Evolutionary conservation across 371 early-diverging fungal species (phyloP).

Genomic region (Mortierella sp.): DNA sequence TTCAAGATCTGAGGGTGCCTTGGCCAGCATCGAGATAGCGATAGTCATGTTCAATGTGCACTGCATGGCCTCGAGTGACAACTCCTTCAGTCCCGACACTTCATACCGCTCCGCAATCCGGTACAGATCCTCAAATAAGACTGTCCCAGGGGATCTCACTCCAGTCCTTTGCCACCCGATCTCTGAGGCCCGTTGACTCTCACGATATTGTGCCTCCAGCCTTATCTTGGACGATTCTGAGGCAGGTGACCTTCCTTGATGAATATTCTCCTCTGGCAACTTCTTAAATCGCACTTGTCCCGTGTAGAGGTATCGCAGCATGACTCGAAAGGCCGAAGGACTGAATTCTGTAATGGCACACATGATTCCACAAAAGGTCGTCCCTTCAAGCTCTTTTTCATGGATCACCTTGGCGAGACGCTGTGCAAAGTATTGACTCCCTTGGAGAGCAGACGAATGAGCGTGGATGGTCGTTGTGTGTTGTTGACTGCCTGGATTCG

Average conservation of each 20-base stretch:
- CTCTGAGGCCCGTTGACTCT: not conserved
- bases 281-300: constrained; percentile 9
- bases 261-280: not conserved
- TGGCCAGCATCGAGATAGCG: constrained; percentile 26
- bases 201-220: not conserved
- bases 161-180: not conserved
- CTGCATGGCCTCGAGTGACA: constrained; percentile 31
- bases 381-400: not conserved
- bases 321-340: constrained; percentile 28
- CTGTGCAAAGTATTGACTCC: constrained; percentile 25
- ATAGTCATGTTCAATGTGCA: constrained; percentile 26
- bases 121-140: constrained; percentile 33
- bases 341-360: constrained; percentile 30
- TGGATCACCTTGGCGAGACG: constrained; percentile 10
- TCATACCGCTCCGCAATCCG: constrained; percentile 29
- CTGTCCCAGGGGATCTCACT: not conserved
- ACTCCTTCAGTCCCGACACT: constrained; percentile 8
- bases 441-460: constrained; percentile 14
- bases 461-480: constrained; percentile 15
- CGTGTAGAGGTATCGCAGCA: constrained; percentile 35
- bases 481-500: no score
- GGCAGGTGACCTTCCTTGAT: no score
- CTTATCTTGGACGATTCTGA: no score
- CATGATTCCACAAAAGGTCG: constrained; percentile 4
- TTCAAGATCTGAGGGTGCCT: constrained; percentile 1